Percentiles rank a stretch among this genome's conserved stretches.
phyloP scores from a whole-genome alignment of 768 basidiomycete genomes.

The Podaxis sp. region DNA sequence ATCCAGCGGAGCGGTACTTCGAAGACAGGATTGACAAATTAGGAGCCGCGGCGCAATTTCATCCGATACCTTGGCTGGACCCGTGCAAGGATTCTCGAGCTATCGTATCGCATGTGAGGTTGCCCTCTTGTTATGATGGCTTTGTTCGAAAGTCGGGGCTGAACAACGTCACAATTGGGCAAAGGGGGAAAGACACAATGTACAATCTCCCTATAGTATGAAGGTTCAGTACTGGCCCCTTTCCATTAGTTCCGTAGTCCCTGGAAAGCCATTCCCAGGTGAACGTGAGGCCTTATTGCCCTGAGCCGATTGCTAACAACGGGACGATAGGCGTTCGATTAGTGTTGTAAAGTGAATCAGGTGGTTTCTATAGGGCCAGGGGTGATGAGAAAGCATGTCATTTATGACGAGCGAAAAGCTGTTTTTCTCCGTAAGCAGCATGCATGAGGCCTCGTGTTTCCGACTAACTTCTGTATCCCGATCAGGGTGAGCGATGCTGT shows the following conservation, averaged over 20 bases:
- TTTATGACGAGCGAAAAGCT: not conserved
- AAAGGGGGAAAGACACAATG: not conserved
- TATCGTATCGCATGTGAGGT: not conserved
- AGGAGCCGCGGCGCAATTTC: not conserved
- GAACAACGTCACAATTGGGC: not conserved
- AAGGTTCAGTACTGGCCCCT: not conserved
- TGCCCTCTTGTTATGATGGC: not conserved
- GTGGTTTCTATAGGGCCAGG: not conserved
- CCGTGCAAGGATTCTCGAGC: not conserved
- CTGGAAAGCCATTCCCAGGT: not conserved
- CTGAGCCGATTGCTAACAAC: too few species aligned
- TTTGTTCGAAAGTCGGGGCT: not conserved
- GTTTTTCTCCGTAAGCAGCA: not conserved
- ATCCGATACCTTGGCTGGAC: not conserved
- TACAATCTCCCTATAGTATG: too few species aligned
- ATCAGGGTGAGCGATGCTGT: not conserved
- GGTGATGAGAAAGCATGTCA: not conserved
- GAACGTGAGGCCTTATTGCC: too few species aligned
- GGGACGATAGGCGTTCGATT: not conserved
- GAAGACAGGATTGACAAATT: not conserved
- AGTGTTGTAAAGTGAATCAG: not conserved
- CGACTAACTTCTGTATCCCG: not conserved
- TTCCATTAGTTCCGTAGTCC: not conserved
- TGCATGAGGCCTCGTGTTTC: not conserved
- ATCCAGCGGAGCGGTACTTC: not conserved